Base-by-base conservation (phyloP, 257 asterid species). In the Solanum bulbocastanum region DNA sequence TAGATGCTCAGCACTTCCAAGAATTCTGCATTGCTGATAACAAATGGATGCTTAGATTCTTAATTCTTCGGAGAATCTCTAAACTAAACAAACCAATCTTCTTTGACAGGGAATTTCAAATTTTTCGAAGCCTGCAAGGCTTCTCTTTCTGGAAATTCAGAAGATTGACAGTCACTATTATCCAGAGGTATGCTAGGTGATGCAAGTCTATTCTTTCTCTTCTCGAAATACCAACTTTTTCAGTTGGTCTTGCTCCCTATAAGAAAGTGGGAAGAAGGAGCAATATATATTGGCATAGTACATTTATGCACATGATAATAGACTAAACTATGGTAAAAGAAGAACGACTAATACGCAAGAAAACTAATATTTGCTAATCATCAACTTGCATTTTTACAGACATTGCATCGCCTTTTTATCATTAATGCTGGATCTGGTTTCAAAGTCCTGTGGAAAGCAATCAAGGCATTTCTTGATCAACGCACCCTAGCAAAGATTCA, bases 121-220 rank as follows among this genome's bases (percentile, higher is more conserved):
- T 87, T 95, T 95, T 89, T 94, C 97, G 8, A 95, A 92, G 92
- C 94, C 96, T n/a, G 98, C 98, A 20, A 90, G 97, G 75, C 65
- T 91, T 83, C 93, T 96, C 87, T 95, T 95, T 69, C 83, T 91
- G 92, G 96, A 93, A 90, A 93, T 95, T 90, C 98, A 93, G 87
- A 95, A 91, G 92, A 92, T 94, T 40, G 98, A 95, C 86, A 94
- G 98, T 92, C 85, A 83, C 89, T 95, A 94, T 90, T 95, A 95
- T 86, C 98, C 98, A 16, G 98, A 95, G 97, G 98, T 94, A 91
- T 30, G 46, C 25, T 84, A 82, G 35, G 74, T 69, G 27, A 42
- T 62, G 40, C 78, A 14, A 44, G 73, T 49, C 40, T 85, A 18
- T 83, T 65, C 35, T 75, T 39, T 37, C 33, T 23, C 83, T 46